Percentiles rank a stretch among this genome's conserved stretches.
Conservation (phyloP, 164 flowering plant genomes). For the Nymphaea thermarum region DNA sequence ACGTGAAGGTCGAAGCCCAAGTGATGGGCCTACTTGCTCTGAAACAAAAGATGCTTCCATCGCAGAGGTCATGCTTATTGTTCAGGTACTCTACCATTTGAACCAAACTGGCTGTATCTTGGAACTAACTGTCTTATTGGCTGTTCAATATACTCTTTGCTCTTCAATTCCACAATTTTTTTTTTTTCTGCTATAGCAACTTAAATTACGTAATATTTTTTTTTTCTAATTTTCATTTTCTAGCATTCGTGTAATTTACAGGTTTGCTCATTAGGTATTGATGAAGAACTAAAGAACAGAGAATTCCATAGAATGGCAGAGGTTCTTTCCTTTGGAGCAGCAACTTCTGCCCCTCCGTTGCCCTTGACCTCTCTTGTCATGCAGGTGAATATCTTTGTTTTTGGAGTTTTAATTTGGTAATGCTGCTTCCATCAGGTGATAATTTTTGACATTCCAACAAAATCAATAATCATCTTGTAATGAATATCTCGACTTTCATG, state of each 20-base stretch:
- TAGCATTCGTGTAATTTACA: conserved; percentile 9
- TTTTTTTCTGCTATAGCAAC: not conserved
- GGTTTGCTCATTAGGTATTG: conserved; percentile 54
- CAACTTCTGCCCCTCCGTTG: conserved; percentile 41
- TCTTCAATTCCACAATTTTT: no score
- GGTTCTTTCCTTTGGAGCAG: conserved; percentile 48
- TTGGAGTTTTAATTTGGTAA: not conserved
- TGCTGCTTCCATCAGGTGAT: no score
- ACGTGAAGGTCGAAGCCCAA: conserved; percentile 67
- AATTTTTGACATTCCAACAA: no score
- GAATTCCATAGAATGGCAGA: conserved; percentile 58
- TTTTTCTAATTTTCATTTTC: not conserved
- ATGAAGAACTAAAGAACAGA: conserved; percentile 29
- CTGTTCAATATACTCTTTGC: no score
- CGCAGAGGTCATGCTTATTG: conserved; percentile 83
- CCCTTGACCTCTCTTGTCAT: conserved; percentile 69
- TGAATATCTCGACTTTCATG: no score
- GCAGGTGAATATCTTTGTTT: conserved; percentile 41
- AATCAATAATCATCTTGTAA: no score
- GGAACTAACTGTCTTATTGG: no score
- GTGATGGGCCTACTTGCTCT: conserved; percentile 13
- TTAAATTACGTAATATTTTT: not conserved
- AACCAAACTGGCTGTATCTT: no score
- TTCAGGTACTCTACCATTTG: conserved; percentile 44
- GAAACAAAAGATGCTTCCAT: conserved; percentile 17